Percentiles rank a stretch among this genome's conserved stretches.
Evolutionary conservation across 1,284 basidiomycete species (phyloP).

Genomic region (Clitocybe nebularis): DNA sequence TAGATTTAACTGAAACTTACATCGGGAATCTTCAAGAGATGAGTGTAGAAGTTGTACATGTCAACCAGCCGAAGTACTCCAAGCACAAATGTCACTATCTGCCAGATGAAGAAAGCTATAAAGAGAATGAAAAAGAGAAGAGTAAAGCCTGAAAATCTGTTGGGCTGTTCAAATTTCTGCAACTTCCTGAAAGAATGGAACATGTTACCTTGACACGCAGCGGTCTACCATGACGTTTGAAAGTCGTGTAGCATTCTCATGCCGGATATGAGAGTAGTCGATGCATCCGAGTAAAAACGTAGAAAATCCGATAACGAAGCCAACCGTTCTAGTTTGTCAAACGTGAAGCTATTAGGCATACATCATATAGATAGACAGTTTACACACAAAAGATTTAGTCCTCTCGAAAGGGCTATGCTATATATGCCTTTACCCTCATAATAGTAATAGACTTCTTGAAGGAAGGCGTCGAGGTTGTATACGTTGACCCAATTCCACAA

Average conservation of each 20-base stretch:
- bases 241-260: slow-evolving; percentile 59
- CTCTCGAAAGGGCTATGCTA: slow-evolving; percentile 85
- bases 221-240: slow-evolving; percentile 77
- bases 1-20: slow-evolving; percentile 48
- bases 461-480: slow-evolving; percentile 90
- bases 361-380: slow-evolving; percentile 18
- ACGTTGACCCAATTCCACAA: slow-evolving; percentile 99
- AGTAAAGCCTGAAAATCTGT: slow-evolving; percentile 79
- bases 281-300: slow-evolving; percentile 95
- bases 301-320: slow-evolving; percentile 96
- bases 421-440: slow-evolving; percentile 96
- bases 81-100: slow-evolving; percentile 61
- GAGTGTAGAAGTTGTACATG: slow-evolving; percentile 91
- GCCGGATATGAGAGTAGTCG: slow-evolving; percentile 80
- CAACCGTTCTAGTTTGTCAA: slow-evolving; percentile 71
- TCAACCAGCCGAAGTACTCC: slow-evolving; percentile 75
- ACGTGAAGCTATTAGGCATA: too few relatives aligned
- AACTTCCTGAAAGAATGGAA: slow-evolving; percentile 1
- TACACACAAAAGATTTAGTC: slow-evolving; percentile 88
- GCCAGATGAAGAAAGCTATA: slow-evolving; percentile 76
- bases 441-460: slow-evolving; percentile 94
- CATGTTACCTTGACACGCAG: slow-evolving; percentile 79
- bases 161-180: slow-evolving; percentile 15
- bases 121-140: slow-evolving; percentile 82
- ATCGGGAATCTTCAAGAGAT: slow-evolving; percentile 74